Conservation (phyloP, 331 rosid genomes). For the Telfairia occidentalis region DNA sequence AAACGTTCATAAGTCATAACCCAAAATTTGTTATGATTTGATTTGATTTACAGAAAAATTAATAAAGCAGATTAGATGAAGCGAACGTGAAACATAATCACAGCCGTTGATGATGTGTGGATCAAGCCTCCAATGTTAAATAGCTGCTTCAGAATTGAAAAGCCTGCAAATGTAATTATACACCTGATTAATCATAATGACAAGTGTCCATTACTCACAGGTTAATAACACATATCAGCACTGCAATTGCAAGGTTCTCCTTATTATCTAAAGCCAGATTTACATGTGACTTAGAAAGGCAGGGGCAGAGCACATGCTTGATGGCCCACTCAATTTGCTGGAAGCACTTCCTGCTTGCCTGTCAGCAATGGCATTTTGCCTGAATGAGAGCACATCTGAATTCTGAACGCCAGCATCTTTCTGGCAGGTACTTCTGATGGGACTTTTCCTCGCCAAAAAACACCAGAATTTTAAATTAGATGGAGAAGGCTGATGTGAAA, state of each 20-base stretch:
- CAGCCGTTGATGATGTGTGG: neutral
- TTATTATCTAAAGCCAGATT: neutral
- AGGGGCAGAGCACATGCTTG: constrained; percentile 13
- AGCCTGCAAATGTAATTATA: neutral
- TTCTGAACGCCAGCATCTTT: constrained; percentile 8
- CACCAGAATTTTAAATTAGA: neutral
- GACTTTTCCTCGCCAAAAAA: constrained; percentile 4
- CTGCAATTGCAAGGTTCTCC: neutral
- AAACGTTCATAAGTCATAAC: neutral
- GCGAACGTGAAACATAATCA: neutral
- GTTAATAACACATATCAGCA: neutral
- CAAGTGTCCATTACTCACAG: neutral
- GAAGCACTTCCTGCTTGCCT: constrained; percentile 14
- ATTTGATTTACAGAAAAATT: neutral
- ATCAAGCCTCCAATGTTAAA: neutral
- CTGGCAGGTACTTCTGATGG: constrained; percentile 5
- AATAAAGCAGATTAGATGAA: neutral
- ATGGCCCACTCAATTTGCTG: constrained; percentile 13
- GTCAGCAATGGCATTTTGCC: constrained; percentile 8
- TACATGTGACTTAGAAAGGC: neutral
- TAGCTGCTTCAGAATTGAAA: neutral
- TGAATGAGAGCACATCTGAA: constrained; percentile 2
- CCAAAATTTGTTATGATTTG: constrained; percentile 2
- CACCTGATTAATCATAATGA: constrained; percentile 4
- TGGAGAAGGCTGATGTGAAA: neutral